phyloP scores from a whole-genome alignment of 345 rosid genomes.

The Pugionium dolabratum region DNA sequence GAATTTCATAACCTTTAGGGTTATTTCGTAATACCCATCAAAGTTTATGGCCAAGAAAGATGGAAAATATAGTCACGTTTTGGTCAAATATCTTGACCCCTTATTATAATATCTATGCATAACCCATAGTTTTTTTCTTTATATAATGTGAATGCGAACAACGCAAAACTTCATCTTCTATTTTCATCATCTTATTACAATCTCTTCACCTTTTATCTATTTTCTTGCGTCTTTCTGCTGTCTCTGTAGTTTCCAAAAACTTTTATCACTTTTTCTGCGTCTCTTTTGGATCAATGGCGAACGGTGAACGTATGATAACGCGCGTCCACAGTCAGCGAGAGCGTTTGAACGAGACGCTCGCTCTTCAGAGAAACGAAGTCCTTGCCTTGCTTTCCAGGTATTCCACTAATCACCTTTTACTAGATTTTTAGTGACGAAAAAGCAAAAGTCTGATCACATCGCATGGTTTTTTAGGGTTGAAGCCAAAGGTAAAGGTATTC shows the following conservation, averaged over 20 bases:
- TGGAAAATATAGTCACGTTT: constrained; percentile 14
- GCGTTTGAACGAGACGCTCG: constrained; percentile 75
- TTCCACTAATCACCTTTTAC: neutral
- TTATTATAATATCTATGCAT: neutral
- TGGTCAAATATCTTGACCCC: constrained; percentile 10
- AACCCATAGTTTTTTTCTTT: neutral
- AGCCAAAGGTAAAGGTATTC: constrained; percentile 72
- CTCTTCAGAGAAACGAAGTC: constrained; percentile 62
- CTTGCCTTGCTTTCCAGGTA: constrained; percentile 76
- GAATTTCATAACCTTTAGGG: constrained; percentile 22
- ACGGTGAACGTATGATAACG: constrained; percentile 57
- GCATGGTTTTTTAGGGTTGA: constrained; percentile 50
- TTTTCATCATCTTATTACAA: constrained; percentile 5
- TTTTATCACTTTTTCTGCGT: constrained; percentile 11
- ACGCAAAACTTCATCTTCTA: neutral
- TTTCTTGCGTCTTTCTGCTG: neutral
- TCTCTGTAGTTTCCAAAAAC: constrained; percentile 32
- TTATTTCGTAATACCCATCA: constrained; percentile 21
- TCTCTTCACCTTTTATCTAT: neutral
- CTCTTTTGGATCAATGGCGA: constrained; percentile 43
- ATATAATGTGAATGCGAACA: constrained; percentile 33
- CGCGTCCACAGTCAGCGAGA: constrained; percentile 71
- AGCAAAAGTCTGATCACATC: neutral
- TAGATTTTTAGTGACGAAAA: neutral
- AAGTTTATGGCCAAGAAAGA: neutral